Percentiles rank a stretch among this genome's conserved stretches.
These are phyloP conservation scores for Penicillium turbatum DNA, from an alignment of 495 filamentous ascomycete species.

Conservation along the genomic window DNA sequence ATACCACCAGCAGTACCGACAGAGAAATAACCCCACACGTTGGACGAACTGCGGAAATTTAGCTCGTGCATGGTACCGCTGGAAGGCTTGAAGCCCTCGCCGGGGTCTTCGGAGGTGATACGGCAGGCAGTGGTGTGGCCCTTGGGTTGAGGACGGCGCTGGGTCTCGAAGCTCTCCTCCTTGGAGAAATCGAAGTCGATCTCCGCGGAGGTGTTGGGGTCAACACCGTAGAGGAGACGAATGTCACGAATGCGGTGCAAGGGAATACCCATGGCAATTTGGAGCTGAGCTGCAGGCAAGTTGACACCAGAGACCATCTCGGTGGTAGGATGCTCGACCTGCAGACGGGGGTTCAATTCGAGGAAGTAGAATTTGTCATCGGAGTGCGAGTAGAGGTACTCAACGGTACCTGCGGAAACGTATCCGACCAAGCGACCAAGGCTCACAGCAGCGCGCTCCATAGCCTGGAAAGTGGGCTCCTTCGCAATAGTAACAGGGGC, in stretches of 20 bases:
- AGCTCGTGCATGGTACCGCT: conserved; percentile 98
- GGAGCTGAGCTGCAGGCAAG: conserved; percentile 92
- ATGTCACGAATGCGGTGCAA: conserved; percentile 95
- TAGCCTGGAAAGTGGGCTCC: conserved; percentile 79
- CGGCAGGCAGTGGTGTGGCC: conserved; percentile 97
- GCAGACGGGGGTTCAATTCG: conserved; percentile 94
- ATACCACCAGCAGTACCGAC: conserved; percentile 95
- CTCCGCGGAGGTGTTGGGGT: conserved; percentile 75
- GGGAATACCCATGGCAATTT: conserved; percentile 98
- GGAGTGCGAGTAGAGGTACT: conserved; percentile 97
- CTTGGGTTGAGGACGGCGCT: conserved; percentile 86
- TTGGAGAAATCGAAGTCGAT: conserved; percentile 97
- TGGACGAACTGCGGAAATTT: conserved; percentile 97
- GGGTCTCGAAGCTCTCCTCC: conserved; percentile 75
- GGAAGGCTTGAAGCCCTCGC: conserved; percentile 99
- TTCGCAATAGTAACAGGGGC: conserved; percentile 95
- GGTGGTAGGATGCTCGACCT: conserved; percentile 98
- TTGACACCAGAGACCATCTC: conserved; percentile 99
- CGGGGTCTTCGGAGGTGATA: conserved; percentile 99
- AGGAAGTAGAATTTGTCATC: conserved; percentile 99
- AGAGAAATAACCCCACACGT: conserved; percentile 99
- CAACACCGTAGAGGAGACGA: conserved; percentile 90
- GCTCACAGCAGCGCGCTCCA: conserved; percentile 96
- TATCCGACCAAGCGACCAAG: conserved; percentile 93
- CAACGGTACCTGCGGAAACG: conserved; percentile 96